Evolutionary conservation across 768 basidiomycete genomes (phyloP), one percentile per base, ranked within the genome.

Genomic region (Lentinula lateritia): DNA sequence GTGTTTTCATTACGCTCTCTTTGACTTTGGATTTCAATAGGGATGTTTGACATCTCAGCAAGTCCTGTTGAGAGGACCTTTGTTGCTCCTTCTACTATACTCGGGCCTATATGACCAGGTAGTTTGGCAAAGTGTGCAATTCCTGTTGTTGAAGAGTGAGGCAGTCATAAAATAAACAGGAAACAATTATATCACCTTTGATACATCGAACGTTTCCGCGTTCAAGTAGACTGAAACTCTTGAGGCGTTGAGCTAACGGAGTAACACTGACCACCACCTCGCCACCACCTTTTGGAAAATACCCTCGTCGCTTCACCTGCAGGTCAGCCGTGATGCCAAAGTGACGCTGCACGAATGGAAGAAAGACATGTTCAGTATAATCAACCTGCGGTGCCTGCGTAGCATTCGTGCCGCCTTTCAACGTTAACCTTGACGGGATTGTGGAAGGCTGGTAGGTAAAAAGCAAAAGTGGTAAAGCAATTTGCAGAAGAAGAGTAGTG

Each of bases 371-470:
- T 53, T 83, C 76, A 4, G 80, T 81, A 69, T 90, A 91, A 72
- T 92, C 90, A 34, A 90, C 81, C 64, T 91, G 91, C 0, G 91
- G 91, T 5, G 90, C 89, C 46, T 79, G 71, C 2, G 75, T 72
- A 18, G 89, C 88, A 63, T 92, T 92, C 2, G 90, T 92, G 2
- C 90, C 91, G 7, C 91, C 90, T 0, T 75, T 74, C 1, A 92
- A 78, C 8, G 74, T 74, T 28, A 92, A 76, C 3, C 74, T 77
- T 9, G 86, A 85, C 0, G 76, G 67, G 8, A 64, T 35, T 5
- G 63, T 46, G 3, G 74, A 64, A 1, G 66, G 34, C 5, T 41
- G 42, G 3, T 72, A 63, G 6, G 82, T 74, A 70, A 89, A 91
- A 18, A 90, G 63, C 34, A 92, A 78, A 60, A 89, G 80, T 0